Evolutionary conservation across 2,329 filamentous ascomycete species (phyloP).

Genomic region (Emmonsia crescens): DNA sequence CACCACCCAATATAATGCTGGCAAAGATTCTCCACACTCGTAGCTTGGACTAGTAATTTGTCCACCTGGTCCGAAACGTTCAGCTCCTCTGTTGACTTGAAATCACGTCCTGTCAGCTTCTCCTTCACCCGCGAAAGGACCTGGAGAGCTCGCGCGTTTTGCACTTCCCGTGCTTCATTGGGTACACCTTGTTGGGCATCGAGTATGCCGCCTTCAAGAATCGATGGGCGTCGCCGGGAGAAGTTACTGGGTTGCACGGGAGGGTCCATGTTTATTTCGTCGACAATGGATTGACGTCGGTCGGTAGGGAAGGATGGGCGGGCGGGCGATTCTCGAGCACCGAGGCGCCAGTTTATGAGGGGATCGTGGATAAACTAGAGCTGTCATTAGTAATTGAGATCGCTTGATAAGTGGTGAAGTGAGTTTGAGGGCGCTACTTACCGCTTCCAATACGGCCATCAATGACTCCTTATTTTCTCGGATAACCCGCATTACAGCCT

Average conservation of each 20-base stretch:
- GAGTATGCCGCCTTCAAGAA: conserved; percentile 48
- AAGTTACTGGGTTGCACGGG: conserved; percentile 57
- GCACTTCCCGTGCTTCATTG: conserved; percentile 55
- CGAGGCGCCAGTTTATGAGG: conserved; percentile 91
- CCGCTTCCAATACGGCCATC: conserved; percentile 95
- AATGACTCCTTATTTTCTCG: conserved; percentile 96
- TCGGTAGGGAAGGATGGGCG: conserved; percentile 51
- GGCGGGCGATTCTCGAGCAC: conserved; percentile 49
- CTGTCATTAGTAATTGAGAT: conserved; percentile 13
- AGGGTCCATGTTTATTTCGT: conserved; percentile 28
- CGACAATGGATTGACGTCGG: conserved; percentile 49
- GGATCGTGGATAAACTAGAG: conserved; percentile 93
- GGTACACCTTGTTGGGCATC: conserved; percentile 32
- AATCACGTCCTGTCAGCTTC: conserved; percentile 90
- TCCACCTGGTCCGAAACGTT: conserved; percentile 82
- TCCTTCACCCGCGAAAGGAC: conserved; percentile 86
- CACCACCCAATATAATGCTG: conserved; percentile 99
- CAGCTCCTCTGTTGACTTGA: conserved; percentile 75
- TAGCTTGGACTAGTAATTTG: conserved; percentile 87
- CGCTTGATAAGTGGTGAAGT: not conserved
- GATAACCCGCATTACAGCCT: conserved; percentile 95
- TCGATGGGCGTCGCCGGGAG: conserved; percentile 55
- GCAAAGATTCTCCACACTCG: conserved; percentile 92
- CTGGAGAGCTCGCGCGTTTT: conserved; percentile 86
- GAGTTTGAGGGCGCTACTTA: conserved; percentile 43